Evolutionary conservation across 192 early-diverging fungal genomes (phyloP).

Genomic region (Dispira simplex): DNA sequence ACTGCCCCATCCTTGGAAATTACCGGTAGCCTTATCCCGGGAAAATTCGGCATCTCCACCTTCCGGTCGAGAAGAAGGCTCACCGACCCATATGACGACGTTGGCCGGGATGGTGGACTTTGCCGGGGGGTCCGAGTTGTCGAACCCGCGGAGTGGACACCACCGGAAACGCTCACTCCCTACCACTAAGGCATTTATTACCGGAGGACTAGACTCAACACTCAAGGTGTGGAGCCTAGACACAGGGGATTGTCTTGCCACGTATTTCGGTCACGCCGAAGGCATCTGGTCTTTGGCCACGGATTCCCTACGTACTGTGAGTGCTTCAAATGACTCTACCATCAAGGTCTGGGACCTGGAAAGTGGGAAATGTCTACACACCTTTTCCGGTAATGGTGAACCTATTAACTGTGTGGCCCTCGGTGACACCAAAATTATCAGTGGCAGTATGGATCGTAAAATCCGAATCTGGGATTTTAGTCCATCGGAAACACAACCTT

Average conservation of each 20-base stretch:
- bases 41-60: background rate
- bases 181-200: conserved; percentile 39
- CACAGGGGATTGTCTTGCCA: conserved; percentile 56
- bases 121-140: background rate
- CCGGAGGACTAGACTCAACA: conserved; percentile 70
- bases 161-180: background rate
- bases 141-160: background rate
- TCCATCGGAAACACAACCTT: too few relatives aligned
- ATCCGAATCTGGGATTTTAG: conserved; percentile 75
- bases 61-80: background rate
- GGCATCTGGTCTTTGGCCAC: conserved; percentile 70
- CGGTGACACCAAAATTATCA: conserved; percentile 76
- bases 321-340: conserved; percentile 46
- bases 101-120: background rate
- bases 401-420: conserved; percentile 69
- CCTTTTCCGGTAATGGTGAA: conserved; percentile 42
- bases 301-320: conserved; percentile 56
- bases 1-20: background rate
- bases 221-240: conserved; percentile 88
- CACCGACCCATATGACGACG: background rate
- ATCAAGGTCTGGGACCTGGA: conserved; percentile 67
- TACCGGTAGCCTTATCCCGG: background rate
- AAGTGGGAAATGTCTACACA: conserved; percentile 47
- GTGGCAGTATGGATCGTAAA: conserved; percentile 71
- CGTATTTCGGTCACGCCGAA: conserved; percentile 67